A percentile compares a stretch with the other conserved stretches of the same genome.
These are phyloP conservation scores for Diospyros lotus DNA, from an alignment of 148 eudicot species.

Conservation along the genomic window DNA sequence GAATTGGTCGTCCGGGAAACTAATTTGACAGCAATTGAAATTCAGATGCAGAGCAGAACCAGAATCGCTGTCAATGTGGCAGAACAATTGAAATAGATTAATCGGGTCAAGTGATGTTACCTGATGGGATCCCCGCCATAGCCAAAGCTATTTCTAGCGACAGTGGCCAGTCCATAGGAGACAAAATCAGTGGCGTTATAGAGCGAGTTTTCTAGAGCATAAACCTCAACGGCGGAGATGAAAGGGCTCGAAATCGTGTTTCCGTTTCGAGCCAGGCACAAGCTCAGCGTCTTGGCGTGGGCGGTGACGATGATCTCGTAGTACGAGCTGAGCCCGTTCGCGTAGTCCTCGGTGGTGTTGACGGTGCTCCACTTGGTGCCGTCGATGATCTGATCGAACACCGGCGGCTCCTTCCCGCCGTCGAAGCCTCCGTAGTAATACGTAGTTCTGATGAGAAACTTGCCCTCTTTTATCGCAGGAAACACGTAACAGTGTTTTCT, in stretches of 20 bases:
- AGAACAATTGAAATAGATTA: too few species aligned
- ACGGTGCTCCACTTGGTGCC: constrained; percentile 73
- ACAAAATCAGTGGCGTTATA: constrained; percentile 64
- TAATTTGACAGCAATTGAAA: constrained; percentile 22
- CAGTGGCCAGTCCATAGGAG: constrained; percentile 46
- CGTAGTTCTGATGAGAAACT: constrained; percentile 50
- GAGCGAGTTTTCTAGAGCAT: constrained; percentile 35
- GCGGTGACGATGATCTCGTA: constrained; percentile 68
- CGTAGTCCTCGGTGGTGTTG: constrained; percentile 67
- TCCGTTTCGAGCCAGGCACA: constrained; percentile 60
- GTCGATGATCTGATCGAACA: constrained; percentile 80
- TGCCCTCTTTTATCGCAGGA: constrained; percentile 43
- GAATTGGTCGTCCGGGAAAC: constrained; percentile 83
- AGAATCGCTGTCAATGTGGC: not conserved
- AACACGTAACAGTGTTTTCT: constrained; percentile 59
- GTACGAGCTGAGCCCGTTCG: constrained; percentile 52
- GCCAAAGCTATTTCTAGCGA: constrained; percentile 65
- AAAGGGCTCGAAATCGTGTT: constrained; percentile 51
- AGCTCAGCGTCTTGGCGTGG: constrained; percentile 26
- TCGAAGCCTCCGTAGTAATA: constrained; percentile 81
- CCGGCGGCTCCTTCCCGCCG: constrained; percentile 63
- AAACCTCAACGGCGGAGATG: constrained; percentile 61
- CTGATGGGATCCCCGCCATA: constrained; percentile 31
- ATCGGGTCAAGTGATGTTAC: constrained; percentile 22
- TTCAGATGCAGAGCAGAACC: not conserved